Conservation (phyloP, 352 stramenopile species). For the Globisporangium okanoganense region DNA sequence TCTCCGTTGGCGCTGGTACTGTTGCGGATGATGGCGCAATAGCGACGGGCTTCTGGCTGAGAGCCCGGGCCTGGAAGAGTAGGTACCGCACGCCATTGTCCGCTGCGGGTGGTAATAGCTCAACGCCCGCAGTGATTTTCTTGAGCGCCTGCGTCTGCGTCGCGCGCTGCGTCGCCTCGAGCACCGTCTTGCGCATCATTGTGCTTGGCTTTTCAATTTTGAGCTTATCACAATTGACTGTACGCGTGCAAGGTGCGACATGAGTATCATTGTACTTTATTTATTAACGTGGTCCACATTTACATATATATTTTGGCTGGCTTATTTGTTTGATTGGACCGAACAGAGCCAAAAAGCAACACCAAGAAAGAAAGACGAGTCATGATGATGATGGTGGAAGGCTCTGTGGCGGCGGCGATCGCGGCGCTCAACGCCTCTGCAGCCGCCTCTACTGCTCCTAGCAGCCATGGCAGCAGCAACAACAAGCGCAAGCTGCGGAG, state of each 20-base stretch:
- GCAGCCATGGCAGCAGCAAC: not conserved
- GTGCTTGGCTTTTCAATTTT: slow-evolving; percentile 6
- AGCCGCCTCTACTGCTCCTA: not conserved
- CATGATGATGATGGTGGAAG: not conserved
- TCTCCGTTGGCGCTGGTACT: not conserved
- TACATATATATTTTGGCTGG: too few species aligned
- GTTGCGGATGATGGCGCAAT: slow-evolving; percentile 11
- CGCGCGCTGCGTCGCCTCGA: slow-evolving; percentile 57
- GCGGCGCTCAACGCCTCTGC: slow-evolving; percentile 2
- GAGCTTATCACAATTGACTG: too few species aligned
- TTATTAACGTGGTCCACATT: not conserved
- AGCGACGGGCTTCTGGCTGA: slow-evolving; percentile 36
- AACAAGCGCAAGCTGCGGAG: slow-evolving; percentile 13
- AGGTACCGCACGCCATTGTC: slow-evolving; percentile 42
- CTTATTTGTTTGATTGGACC: slow-evolving; percentile 1
- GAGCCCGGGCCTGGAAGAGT: slow-evolving; percentile 42
- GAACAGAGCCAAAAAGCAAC: not conserved
- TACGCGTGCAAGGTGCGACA: too few species aligned
- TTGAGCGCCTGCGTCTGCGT: slow-evolving; percentile 56
- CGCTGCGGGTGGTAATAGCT: slow-evolving; percentile 39
- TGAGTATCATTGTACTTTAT: too few species aligned
- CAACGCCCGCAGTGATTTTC: slow-evolving; percentile 50
- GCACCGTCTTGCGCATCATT: slow-evolving; percentile 57
- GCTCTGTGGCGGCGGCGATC: slow-evolving; percentile 3
- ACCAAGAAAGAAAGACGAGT: not conserved